These are phyloP conservation scores for Wickerhamiella sorbophila DNA, from an alignment of 805 yeast species.

Conservation along the genomic window DNA sequence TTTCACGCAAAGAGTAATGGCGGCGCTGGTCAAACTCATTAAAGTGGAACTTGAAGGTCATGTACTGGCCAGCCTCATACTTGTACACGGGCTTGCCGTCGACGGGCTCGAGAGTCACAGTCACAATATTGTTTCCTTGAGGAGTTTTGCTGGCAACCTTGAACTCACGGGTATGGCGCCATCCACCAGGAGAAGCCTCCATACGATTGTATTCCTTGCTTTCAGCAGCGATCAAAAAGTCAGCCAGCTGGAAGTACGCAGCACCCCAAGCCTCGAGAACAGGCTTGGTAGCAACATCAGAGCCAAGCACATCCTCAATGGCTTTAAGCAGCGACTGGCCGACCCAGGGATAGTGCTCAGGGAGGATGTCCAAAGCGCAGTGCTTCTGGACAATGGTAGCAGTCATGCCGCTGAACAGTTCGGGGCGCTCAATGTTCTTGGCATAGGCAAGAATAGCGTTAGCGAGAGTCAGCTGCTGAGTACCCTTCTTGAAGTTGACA, in stretches of 20 bases:
- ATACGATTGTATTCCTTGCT: conserved; percentile 30
- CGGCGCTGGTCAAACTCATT: conserved; percentile 34
- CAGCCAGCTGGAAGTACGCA: conserved; percentile 53
- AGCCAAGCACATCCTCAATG: conserved; percentile 39
- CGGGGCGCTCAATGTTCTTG: conserved; percentile 43
- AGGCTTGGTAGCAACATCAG: conserved; percentile 40
- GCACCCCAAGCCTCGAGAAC: conserved; percentile 49
- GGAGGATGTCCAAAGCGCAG: conserved; percentile 44
- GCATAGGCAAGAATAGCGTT: conserved; percentile 49
- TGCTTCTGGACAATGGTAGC: conserved; percentile 50
- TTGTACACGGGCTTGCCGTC: conserved; percentile 26
- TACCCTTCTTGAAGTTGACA: conserved; percentile 38
- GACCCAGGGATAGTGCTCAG: conserved; percentile 55
- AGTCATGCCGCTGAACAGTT: conserved; percentile 40
- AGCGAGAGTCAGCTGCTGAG: conserved; percentile 54
- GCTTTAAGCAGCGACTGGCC: conserved; percentile 44
- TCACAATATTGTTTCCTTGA: conserved; percentile 36
- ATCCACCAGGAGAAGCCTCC: conserved; percentile 27
- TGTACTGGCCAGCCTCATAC: conserved; percentile 34
- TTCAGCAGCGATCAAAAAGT: conserved; percentile 44
- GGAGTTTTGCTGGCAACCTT: conserved; percentile 29
- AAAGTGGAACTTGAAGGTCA: conserved; percentile 25
- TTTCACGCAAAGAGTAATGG: conserved; percentile 43
- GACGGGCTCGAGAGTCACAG: conserved; percentile 36
- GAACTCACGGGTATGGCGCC: conserved; percentile 49